Conservation (phyloP, 1,139 yeast genomes). For the Protomyces arabidopsidicola region DNA sequence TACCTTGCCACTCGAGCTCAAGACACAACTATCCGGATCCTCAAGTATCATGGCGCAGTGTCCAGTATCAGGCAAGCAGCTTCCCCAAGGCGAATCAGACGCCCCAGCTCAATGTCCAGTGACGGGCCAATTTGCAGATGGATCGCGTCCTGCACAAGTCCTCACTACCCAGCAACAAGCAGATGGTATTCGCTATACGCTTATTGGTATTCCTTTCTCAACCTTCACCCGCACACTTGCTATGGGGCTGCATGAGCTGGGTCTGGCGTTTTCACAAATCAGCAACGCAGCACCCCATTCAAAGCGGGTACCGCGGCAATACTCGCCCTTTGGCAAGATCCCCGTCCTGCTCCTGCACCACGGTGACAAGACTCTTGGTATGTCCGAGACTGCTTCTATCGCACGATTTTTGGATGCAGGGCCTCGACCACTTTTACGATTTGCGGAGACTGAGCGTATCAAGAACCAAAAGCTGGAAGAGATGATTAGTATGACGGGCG, state of each 20-base stretch:
- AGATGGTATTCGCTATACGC: slow-evolving; percentile 12
- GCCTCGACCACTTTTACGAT: slow-evolving; percentile 3
- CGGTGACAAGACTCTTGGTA: slow-evolving; percentile 11
- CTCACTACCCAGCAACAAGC: neutral
- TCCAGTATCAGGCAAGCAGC: slow-evolving; percentile 14
- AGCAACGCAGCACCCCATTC: slow-evolving; percentile 13
- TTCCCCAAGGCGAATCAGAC: too few species aligned
- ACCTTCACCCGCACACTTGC: slow-evolving; percentile 18
- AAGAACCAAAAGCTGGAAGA: slow-evolving; percentile 17
- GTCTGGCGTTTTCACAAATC: slow-evolving; percentile 9
- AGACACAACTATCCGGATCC: too few species aligned
- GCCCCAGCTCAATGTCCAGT: slow-evolving; percentile 12
- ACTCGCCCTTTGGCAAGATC: slow-evolving; percentile 20
- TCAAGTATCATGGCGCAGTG: slow-evolving; percentile 4
- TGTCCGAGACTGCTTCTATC: slow-evolving; percentile 16
- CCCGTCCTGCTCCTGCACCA: slow-evolving; percentile 21
- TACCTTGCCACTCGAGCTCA: too few species aligned
- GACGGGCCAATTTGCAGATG: slow-evolving; percentile 26
- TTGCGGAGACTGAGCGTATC: slow-evolving; percentile 11
- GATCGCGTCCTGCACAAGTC: slow-evolving; percentile 12
- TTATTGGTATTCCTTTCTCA: slow-evolving; percentile 15
- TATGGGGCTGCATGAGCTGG: slow-evolving; percentile 18
- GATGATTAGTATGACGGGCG: slow-evolving; percentile 4
- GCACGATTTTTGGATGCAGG: slow-evolving; percentile 20
- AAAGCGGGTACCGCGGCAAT: neutral